A percentile compares a stretch with the other conserved stretches of the same genome.
These are phyloP conservation scores for Carex cristatella DNA, from an alignment of 176 grass and related monocot species.

Conservation along the genomic window DNA sequence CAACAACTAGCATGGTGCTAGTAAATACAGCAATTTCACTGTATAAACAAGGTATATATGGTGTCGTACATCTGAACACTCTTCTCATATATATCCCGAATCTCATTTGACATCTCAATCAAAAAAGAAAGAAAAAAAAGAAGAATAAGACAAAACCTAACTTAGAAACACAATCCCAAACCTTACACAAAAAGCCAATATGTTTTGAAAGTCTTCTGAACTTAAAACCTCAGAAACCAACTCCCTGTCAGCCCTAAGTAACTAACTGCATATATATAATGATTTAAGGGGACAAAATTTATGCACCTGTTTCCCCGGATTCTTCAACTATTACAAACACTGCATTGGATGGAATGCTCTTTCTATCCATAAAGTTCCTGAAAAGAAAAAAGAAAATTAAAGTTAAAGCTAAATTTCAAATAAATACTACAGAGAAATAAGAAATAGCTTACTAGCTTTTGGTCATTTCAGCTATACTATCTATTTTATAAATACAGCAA, in stretches of 20 bases:
- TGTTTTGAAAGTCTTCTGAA: constrained; percentile 40
- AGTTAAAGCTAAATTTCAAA: background rate
- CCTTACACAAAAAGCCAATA: constrained; percentile 57
- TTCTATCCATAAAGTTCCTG: constrained; percentile 66
- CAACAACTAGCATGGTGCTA: constrained; percentile 51
- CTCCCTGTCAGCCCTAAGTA: constrained; percentile 66
- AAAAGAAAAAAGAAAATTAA: background rate
- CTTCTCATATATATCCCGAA: constrained; percentile 66
- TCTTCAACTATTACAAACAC: constrained; percentile 66
- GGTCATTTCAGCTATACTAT: background rate
- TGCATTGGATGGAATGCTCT: constrained; percentile 61
- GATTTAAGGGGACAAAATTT: constrained; percentile 58
- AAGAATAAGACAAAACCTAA: constrained; percentile 41
- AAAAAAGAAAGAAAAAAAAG: constrained; percentile 26
- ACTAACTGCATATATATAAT: constrained; percentile 54
- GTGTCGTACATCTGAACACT: constrained; percentile 65
- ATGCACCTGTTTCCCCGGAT: constrained; percentile 38
- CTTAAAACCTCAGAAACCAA: constrained; percentile 51
- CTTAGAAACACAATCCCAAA: constrained; percentile 70
- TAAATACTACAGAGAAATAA: background rate
- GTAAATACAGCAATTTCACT: constrained; percentile 43
- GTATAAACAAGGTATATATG: constrained; percentile 37
- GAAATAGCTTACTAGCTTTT: background rate
- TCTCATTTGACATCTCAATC: constrained; percentile 71
- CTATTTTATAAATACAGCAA: background rate